Evolutionary conservation across 352 stramenopile genomes (phyloP).

Genomic region (Pythium scleroteichum): DNA sequence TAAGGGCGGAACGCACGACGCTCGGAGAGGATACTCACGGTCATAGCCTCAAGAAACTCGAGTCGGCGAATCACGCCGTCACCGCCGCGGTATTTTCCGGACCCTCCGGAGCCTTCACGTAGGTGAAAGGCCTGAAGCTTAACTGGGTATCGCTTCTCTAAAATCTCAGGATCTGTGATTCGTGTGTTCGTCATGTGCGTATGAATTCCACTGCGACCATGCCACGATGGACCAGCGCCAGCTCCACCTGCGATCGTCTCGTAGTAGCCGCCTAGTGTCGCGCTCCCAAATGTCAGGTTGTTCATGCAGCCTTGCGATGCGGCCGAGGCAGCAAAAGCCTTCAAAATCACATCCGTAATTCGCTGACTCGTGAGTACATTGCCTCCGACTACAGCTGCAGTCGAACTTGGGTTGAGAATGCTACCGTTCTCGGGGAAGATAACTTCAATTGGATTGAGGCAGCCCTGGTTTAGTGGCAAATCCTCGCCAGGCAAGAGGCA

Average conservation of each 20-base stretch:
- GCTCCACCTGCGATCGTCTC: conserved; percentile 99
- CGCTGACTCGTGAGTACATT: conserved; percentile 98
- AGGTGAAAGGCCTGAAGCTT: conserved; percentile 87
- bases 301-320: conserved; percentile 99
- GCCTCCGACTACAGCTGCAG: conserved; percentile 96
- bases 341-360: conserved; percentile 98
- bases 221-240: conserved; percentile 95
- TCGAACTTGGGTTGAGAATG: conserved; percentile 95
- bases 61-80: conserved; percentile 96
- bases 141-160: conserved; percentile 96
- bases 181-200: conserved; percentile 99
- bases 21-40: conserved; percentile 98
- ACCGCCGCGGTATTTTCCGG: conserved; percentile 89
- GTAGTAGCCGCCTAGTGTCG: conserved; percentile 96
- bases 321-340: conserved; percentile 95
- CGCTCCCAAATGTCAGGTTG: conserved; percentile 99
- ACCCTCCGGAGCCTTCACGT: conserved; percentile 88
- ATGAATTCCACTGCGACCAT: conserved; percentile 96
- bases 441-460: conserved; percentile 96
- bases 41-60: conserved; percentile 94
- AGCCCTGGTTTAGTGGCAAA: conserved; percentile 98
- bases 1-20: conserved; percentile 95
- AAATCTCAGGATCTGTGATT: conserved; percentile 99
- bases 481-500: conserved; percentile 93
- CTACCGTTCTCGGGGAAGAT: conserved; percentile 91